A percentile compares a stretch with the other conserved stretches of the same genome.
Conservation (phyloP, 2,329 filamentous ascomycete species). For the Venturia nashicola region DNA sequence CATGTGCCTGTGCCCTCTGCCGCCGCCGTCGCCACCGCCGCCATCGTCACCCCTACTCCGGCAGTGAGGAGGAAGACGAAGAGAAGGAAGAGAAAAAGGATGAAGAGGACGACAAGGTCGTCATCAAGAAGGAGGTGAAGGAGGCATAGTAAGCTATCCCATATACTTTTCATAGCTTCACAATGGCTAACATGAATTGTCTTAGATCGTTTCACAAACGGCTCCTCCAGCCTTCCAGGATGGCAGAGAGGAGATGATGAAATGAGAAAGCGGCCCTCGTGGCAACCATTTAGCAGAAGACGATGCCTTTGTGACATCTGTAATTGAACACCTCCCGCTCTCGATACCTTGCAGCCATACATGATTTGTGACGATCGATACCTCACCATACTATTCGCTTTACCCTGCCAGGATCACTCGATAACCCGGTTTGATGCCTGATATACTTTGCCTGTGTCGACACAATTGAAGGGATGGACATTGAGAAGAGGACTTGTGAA, state of each 20-base stretch:
- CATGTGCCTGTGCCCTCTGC: too few species aligned
- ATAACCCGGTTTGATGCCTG: background rate
- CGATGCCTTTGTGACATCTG: background rate
- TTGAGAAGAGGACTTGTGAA: background rate
- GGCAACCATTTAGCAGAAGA: background rate
- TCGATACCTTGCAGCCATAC: background rate
- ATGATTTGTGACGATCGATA: background rate
- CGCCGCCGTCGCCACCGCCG: too few species aligned
- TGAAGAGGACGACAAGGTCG: background rate
- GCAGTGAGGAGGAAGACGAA: background rate
- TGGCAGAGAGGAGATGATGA: background rate
- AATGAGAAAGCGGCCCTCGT: background rate
- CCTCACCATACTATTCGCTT: background rate
- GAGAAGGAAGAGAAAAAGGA: background rate
- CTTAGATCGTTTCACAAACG: background rate
- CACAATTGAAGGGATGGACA: background rate
- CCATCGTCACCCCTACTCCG: background rate
- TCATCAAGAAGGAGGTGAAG: background rate
- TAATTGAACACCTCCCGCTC: background rate
- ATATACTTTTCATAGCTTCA: background rate
- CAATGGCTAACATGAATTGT: background rate
- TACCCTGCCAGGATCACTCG: too few species aligned
- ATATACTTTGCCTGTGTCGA: background rate
- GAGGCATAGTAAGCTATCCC: background rate
- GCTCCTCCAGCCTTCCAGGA: background rate